Conservation (phyloP, 208 protist genomes). For the Leishmania braziliensis region DNA sequence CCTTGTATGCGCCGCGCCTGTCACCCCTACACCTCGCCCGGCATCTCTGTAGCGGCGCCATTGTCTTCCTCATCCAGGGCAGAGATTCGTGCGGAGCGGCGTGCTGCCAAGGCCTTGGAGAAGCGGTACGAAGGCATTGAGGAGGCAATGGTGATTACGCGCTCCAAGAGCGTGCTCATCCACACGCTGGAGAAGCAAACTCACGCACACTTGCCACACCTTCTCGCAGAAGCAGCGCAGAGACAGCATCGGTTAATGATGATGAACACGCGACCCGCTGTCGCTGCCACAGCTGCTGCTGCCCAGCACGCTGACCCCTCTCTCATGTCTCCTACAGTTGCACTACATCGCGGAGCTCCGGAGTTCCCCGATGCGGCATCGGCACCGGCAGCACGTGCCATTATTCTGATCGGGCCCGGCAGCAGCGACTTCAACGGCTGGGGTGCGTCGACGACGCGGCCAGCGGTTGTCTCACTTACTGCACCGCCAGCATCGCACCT, state of each 20-base stretch:
- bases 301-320: not conserved
- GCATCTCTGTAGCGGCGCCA: not conserved
- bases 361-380: not conserved
- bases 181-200: constrained; percentile 40
- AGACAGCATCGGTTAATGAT: constrained; percentile 23
- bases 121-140: constrained; percentile 58
- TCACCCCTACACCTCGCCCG: not conserved
- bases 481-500: constrained; percentile 11
- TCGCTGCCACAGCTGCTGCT: constrained; percentile 10
- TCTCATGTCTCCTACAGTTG: not conserved
- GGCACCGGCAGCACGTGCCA: not conserved
- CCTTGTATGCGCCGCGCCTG: not conserved
- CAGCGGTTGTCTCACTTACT: not conserved
- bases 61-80: not conserved
- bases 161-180: constrained; percentile 58
- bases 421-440: constrained; percentile 5
- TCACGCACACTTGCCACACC: constrained; percentile 19
- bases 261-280: constrained; percentile 3
- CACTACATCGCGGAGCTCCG: not conserved
- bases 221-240: constrained; percentile 23
- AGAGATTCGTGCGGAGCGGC: constrained; percentile 6
- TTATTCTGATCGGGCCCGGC: constrained; percentile 18
- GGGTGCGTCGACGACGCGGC: not conserved
- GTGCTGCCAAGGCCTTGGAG: constrained; percentile 3
- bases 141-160: constrained; percentile 68